Evolutionary conservation across 768 basidiomycete species (phyloP).

Genomic region (Agrocybe praecox): DNA sequence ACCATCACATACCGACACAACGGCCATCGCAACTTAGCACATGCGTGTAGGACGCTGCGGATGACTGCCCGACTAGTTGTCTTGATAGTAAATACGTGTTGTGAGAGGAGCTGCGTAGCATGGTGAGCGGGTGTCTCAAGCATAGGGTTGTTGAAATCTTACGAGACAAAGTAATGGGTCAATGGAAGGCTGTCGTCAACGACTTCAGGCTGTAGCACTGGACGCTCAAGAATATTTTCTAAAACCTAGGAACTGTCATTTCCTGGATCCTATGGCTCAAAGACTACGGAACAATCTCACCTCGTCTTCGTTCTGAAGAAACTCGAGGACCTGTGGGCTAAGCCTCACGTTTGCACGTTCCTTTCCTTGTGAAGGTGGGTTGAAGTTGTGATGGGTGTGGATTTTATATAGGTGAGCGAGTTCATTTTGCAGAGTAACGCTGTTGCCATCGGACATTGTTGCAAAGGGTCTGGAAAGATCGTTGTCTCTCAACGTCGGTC

Average conservation of each 20-base stretch:
- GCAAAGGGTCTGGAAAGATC: neutral
- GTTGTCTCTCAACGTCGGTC: neutral
- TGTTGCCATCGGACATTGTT: neutral
- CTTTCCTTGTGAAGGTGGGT: slow-evolving; percentile 16
- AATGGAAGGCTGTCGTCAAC: slow-evolving; percentile 50
- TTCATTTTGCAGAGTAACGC: slow-evolving; percentile 13
- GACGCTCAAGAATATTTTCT: slow-evolving; percentile 37
- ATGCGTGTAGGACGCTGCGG: slow-evolving; percentile 55
- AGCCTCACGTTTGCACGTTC: slow-evolving; percentile 29
- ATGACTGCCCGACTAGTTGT: slow-evolving; percentile 57
- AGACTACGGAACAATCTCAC: no score
- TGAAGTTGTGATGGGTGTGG: slow-evolving; percentile 35
- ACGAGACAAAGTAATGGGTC: slow-evolving; percentile 62
- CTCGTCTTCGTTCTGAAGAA: slow-evolving; percentile 31
- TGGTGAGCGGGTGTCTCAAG: slow-evolving; percentile 1
- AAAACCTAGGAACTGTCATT: slow-evolving; percentile 30
- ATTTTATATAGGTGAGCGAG: slow-evolving; percentile 27
- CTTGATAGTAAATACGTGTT: slow-evolving; percentile 66
- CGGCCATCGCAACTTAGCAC: slow-evolving; percentile 53
- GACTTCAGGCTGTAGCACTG: slow-evolving; percentile 33
- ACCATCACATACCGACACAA: slow-evolving; percentile 43
- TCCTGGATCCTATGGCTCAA: no score
- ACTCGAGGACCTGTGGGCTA: slow-evolving; percentile 38
- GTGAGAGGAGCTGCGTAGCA: slow-evolving; percentile 52
- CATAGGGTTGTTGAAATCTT: slow-evolving; percentile 18